Evolutionary conservation across 2,329 filamentous ascomycete species (phyloP).

Genomic region (Colletotrichum salicis): DNA sequence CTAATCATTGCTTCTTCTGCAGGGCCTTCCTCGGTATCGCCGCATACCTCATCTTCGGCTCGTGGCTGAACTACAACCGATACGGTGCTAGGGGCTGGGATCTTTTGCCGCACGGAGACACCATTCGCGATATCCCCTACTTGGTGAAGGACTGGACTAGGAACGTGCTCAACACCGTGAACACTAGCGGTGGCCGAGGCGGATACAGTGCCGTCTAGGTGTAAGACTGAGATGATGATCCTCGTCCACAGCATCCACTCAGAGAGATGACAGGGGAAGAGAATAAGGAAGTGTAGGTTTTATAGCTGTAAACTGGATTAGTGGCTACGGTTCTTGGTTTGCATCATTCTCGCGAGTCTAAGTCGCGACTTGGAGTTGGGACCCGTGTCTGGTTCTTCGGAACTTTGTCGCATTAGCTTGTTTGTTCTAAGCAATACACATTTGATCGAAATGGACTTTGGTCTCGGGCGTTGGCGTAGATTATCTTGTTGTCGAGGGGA

Average conservation of each 20-base stretch:
- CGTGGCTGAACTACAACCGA: slow-evolving; percentile 98
- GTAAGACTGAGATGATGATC: slow-evolving; percentile 53
- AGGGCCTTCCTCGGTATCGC: slow-evolving; percentile 88
- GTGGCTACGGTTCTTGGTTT: slow-evolving; percentile 11
- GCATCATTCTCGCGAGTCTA: slow-evolving; percentile 21
- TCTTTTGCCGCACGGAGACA: slow-evolving; percentile 90
- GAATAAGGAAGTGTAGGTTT: slow-evolving; percentile 20
- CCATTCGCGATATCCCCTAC: slow-evolving; percentile 91
- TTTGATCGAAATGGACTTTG: background rate
- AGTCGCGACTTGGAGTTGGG: slow-evolving; percentile 27
- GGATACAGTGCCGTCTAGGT: slow-evolving; percentile 90
- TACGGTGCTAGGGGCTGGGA: slow-evolving; percentile 97
- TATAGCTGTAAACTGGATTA: slow-evolving; percentile 19
- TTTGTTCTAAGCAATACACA: slow-evolving; percentile 8
- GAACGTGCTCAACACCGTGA: slow-evolving; percentile 82
- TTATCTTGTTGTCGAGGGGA: too few relatives aligned
- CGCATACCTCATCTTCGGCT: slow-evolving; percentile 95
- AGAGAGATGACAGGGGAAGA: background rate
- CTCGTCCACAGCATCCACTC: too few relatives aligned
- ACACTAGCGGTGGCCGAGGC: slow-evolving; percentile 84
- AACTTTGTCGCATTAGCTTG: slow-evolving; percentile 30
- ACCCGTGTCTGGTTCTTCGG: slow-evolving; percentile 3
- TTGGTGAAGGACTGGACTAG: slow-evolving; percentile 89
- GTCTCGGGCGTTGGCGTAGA: background rate
- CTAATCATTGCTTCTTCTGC: slow-evolving; percentile 35